Evolutionary conservation across 129 eudicot genomes (phyloP), one percentile per base, ranked within the genome.

Genomic region (Flaveria linearis): DNA sequence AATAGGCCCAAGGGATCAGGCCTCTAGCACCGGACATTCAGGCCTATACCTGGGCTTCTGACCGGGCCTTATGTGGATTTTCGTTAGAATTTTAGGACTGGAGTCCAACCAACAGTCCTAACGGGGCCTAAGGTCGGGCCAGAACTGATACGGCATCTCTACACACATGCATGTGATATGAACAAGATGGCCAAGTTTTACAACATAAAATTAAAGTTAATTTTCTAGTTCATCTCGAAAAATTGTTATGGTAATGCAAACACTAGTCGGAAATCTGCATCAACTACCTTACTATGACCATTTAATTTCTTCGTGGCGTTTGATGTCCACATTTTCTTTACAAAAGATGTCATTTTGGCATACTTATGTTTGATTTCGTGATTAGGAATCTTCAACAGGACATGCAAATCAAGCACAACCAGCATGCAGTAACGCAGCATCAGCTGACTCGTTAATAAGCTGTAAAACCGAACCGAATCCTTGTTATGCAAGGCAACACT

Each of bases 341-440:
- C 0, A 45, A 45, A 45, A 45, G 49, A 45, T 45, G 49, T 45
- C 14, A 45, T 9, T 2, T 45, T 10, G 49, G 49, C 0, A 0
- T 45, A 45, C 49, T 45, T 18, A 55, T 28, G 1, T 14, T 15
- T 15, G n/a, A 45, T 26, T 12, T 5, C 50, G 36, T 71, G 57
- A 11, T 72, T 55, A 82, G 85, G 82, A 73, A 14, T 53, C 78
- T 45, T 82, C 82, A 42, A 58, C 85, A 2, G 72, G 76, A 12
- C 67, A 62, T 7, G 69, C 61, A 69, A 71, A 78, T 68, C 22
- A 57, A 17, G 64, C 47, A 57, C 80, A 83, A 61, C 82, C 80
- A 17, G 79, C 85, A 36, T 84, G 84, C 78, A 84, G 91, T 66
- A 87, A 87, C 23, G 76, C 78, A 76, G 78, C 75, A 61, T 87